Conservation (phyloP, 257 asterid species). For the Gynochthodes officinalis region DNA sequence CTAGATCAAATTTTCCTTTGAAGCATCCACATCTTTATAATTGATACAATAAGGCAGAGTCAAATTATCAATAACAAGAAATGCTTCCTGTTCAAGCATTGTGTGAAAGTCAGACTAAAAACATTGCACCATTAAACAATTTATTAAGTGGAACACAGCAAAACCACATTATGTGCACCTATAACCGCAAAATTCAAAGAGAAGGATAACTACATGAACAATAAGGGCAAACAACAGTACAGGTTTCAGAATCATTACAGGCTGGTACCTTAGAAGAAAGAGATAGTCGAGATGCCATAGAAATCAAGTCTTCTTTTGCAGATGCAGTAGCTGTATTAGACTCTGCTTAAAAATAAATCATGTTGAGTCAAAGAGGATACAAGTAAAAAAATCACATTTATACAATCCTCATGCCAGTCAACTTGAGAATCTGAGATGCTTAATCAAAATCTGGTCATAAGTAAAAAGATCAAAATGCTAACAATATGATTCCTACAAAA, state of each 20-base stretch:
- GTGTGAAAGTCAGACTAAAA: not conserved
- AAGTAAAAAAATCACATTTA: not conserved
- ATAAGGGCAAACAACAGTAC: not conserved
- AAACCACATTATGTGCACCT: not conserved
- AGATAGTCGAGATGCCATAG: conserved; percentile 73
- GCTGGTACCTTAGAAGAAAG: conserved; percentile 65
- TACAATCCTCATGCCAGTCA: not conserved
- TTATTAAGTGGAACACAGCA: not conserved
- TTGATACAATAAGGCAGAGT: not conserved
- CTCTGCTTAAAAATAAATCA: conserved; percentile 39
- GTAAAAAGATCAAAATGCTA: not conserved
- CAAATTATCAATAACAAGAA: not conserved
- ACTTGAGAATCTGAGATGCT: conserved; percentile 15
- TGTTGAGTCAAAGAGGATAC: not conserved
- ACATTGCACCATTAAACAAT: not conserved
- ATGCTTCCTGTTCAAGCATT: not conserved
- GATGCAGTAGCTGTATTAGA: conserved; percentile 51
- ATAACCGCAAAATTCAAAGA: conserved; percentile 11
- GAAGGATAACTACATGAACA: not conserved
- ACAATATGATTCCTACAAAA: conserved; percentile 13
- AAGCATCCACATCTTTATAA: not conserved
- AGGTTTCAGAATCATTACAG: not conserved
- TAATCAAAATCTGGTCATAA: conserved; percentile 11
- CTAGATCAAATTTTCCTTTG: not conserved
- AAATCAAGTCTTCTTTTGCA: conserved; percentile 54